Conservation (phyloP, 345 rosid species). For the Camelina neglecta region DNA sequence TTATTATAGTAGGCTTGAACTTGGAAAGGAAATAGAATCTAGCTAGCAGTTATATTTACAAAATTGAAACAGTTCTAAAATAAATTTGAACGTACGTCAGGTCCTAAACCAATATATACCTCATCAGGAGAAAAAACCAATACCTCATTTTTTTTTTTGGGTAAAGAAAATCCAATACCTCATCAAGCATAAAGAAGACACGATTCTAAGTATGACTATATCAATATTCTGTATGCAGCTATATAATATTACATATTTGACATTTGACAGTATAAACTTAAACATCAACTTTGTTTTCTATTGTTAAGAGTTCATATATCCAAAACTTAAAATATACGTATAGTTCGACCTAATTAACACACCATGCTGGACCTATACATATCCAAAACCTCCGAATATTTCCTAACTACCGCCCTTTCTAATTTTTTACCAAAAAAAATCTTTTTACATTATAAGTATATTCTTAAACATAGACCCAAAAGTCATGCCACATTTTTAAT, state of each 20-base stretch:
- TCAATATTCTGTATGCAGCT: background rate
- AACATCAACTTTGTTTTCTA: constrained; percentile 35
- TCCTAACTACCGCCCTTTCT: constrained; percentile 21
- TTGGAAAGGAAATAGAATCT: background rate
- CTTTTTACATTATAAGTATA: background rate
- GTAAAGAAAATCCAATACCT: background rate
- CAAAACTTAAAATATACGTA: background rate
- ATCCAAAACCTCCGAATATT: constrained; percentile 29
- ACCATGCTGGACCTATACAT: constrained; percentile 23
- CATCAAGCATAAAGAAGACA: constrained; percentile 33
- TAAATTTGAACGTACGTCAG: background rate
- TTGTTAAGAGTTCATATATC: background rate
- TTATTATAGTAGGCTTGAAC: background rate
- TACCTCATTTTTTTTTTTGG: background rate
- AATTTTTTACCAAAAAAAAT: background rate
- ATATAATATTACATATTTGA: constrained; percentile 9
- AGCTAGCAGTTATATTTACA: background rate
- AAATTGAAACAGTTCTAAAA: background rate
- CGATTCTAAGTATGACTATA: background rate
- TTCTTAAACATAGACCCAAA: constrained; percentile 7
- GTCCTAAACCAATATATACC: background rate
- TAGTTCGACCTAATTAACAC: constrained; percentile 38
- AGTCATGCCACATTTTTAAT: background rate
- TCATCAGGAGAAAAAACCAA: background rate
- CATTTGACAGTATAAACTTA: constrained; percentile 17